Conservation (phyloP, 768 basidiomycete genomes). For the Pleurotus pulmonarius region DNA sequence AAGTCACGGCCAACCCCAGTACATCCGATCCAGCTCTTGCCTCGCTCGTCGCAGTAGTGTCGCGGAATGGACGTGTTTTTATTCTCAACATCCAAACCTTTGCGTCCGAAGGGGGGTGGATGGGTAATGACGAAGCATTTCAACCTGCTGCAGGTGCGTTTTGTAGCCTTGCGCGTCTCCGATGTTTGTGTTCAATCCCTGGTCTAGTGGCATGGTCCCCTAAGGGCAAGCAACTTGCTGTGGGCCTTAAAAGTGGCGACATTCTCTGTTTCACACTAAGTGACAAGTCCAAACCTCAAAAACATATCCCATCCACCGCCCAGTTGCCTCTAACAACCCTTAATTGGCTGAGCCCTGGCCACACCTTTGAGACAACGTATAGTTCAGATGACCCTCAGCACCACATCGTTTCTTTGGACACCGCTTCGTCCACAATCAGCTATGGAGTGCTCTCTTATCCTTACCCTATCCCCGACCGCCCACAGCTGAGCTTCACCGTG, state of each 20-base stretch:
- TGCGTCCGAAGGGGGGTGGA: slow-evolving; percentile 55
- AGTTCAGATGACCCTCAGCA: slow-evolving; percentile 29
- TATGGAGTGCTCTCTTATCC: slow-evolving; percentile 36
- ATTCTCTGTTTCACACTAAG: slow-evolving; percentile 63
- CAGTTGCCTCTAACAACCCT: slow-evolving; percentile 46
- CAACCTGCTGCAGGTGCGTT: slow-evolving; percentile 60
- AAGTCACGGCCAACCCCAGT: slow-evolving; percentile 65
- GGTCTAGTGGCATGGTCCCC: slow-evolving; percentile 76
- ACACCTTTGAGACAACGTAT: slow-evolving; percentile 67
- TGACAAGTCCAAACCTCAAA: slow-evolving; percentile 51
- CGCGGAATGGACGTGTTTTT: slow-evolving; percentile 46
- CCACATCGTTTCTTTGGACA: slow-evolving; percentile 41
- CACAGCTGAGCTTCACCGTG: slow-evolving; percentile 32
- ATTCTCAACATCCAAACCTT: slow-evolving; percentile 52
- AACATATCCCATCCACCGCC: slow-evolving; percentile 56
- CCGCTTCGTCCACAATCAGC: slow-evolving; percentile 33
- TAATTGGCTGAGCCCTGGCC: slow-evolving; percentile 65
- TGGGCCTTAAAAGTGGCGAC: slow-evolving; percentile 68
- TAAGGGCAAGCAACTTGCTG: slow-evolving; percentile 80
- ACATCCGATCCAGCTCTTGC: slow-evolving; percentile 40
- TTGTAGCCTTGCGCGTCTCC: background rate
- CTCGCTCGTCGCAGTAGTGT: slow-evolving; percentile 58
- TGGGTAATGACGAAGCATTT: slow-evolving; percentile 38
- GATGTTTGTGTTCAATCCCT: slow-evolving; percentile 1
- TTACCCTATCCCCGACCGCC: slow-evolving; percentile 35